Evolutionary conservation across 495 filamentous ascomycete genomes (phyloP), one percentile per base, ranked within the genome.

Genomic region (Penicillium chermesinum): DNA sequence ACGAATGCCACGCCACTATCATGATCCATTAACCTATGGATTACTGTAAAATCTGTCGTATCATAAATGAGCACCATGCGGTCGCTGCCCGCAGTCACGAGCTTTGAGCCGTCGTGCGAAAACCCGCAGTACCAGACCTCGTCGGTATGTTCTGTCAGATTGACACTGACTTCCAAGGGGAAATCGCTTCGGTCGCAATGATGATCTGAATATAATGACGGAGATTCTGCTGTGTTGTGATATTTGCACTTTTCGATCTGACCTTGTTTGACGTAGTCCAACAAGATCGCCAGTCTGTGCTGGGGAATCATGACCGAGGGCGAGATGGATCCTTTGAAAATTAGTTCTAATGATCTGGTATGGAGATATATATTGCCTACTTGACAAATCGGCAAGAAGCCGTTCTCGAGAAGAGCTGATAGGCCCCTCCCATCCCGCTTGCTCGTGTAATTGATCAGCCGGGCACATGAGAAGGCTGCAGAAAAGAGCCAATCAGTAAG

Each of bases 241-340:
- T 88, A 99, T 37, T 89, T 67, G 57, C 93, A 99, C 33, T 80
- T 76, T 40, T 81, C 77, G 37, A 97, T 87, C 66, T 96, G 91
- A 44, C 73, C 79, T 40, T 81, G 71, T 59, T 96, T 95, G 20
- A 94, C 80, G 46, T 91, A 80, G 40, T 87, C 75, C 41, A 99
- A 69, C n/a, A 99, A 67, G 19, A 80, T 72, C 7, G 88, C 89
- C n/a, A 99, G 74, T 10, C 93, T 87, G 64, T 94, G 88, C 55
- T 94, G 87, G 4, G 93, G 94, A 41, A 99, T 88, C 94, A 99
- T 97, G 18, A 95, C 87, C n/a, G 89, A 90, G 1, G 93, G 93
- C 3, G 94, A 94, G 48, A 99, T 94, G 25, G 80, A 95, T 72
- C 77, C 89, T 94, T 46, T n/a, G 10, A 10, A 7, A 2, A 17